Evolutionary conservation across 1,139 yeast genomes (phyloP), one percentile per base, ranked within the genome.

Genomic region (Trichomonascaceae sp.): DNA sequence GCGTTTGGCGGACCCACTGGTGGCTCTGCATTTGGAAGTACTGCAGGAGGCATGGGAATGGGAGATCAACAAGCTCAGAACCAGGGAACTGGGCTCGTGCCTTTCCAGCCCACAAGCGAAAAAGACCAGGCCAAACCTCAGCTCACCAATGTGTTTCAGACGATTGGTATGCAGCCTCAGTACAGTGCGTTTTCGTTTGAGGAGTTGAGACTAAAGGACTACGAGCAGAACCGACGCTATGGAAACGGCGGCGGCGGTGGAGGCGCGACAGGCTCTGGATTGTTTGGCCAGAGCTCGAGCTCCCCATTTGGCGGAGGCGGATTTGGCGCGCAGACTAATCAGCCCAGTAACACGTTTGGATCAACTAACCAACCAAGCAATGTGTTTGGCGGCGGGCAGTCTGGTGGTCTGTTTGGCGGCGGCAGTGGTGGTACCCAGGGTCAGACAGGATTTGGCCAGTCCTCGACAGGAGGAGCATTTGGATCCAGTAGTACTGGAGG

Each of bases 181-280:
- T 89, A 89, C 54, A 67, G 69, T 45, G 75, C 75, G 48, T 81
- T 60, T 48, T 80, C 94, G 1, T 71, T 77, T 49, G 37, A 34
- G 56, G 98, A 89, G 55, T 68, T 89, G 57, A 70, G 99, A 54
- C 62, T 71, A 46, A 89, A 80, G 56, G 99, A 89, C 59, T 89
- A 89, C 54, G 74, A 76, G 49, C 82, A 76, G 42, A 74, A 73
- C 41, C 67, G 93, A 45, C 70, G 76, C 37, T 74, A 49, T 43
- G 80, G 78, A n/a, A 65, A 57, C 35, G 50, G 51, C 13, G 47
- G 49, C n/a, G 40, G 48, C 22, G 38, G 44, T 16, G 36, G 47
- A 13, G 38, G 48, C 9, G 30, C 40, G 3, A 28, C 44, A 14
- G 53, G 44, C 2, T 33, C 29, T 29, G 40, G 40, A 4, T 29